phyloP scores from a whole-genome alignment of 108 stramenopile genomes.

The Pseudonitzschia multiseries region DNA sequence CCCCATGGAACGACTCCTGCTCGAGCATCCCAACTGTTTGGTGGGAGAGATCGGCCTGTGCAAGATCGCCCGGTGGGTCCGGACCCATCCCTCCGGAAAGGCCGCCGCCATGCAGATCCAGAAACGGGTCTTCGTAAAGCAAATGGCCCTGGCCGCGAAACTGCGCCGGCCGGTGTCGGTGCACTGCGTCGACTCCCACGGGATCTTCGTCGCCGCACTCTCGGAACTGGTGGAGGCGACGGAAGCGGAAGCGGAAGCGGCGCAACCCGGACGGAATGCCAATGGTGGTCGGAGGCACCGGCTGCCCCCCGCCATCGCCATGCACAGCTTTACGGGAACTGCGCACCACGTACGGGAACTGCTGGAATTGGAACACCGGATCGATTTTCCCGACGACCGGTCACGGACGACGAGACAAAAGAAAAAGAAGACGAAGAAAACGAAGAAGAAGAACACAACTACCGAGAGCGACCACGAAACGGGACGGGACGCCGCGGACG shows the following conservation, averaged over 20 bases:
- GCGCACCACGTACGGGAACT: constrained; percentile 77
- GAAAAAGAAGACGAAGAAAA: constrained; percentile 7
- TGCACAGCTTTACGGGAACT: constrained; percentile 86
- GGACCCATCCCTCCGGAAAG: constrained; percentile 70
- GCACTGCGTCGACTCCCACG: constrained; percentile 81
- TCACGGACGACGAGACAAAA: constrained; percentile 4
- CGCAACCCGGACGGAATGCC: neutral
- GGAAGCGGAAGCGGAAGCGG: neutral
- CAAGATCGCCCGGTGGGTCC: constrained; percentile 71
- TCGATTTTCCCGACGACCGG: constrained; percentile 17
- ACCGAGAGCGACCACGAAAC: no score
- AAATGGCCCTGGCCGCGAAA: constrained; percentile 68
- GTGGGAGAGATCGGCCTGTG: constrained; percentile 86
- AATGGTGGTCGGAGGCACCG: constrained; percentile 5
- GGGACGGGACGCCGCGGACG: no score
- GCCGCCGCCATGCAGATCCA: constrained; percentile 61
- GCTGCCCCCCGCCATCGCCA: constrained; percentile 67
- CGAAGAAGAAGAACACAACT: constrained; percentile 17
- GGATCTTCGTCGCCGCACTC: constrained; percentile 50
- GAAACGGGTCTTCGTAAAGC: constrained; percentile 62
- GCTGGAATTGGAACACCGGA: constrained; percentile 48
- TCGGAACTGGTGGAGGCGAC: constrained; percentile 38
- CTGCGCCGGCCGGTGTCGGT: constrained; percentile 71
- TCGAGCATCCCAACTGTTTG: constrained; percentile 62
- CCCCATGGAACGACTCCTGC: constrained; percentile 51